phyloP scores from a whole-genome alignment of 202 grass and related monocot species.

The Hordeum pubiflorum region DNA sequence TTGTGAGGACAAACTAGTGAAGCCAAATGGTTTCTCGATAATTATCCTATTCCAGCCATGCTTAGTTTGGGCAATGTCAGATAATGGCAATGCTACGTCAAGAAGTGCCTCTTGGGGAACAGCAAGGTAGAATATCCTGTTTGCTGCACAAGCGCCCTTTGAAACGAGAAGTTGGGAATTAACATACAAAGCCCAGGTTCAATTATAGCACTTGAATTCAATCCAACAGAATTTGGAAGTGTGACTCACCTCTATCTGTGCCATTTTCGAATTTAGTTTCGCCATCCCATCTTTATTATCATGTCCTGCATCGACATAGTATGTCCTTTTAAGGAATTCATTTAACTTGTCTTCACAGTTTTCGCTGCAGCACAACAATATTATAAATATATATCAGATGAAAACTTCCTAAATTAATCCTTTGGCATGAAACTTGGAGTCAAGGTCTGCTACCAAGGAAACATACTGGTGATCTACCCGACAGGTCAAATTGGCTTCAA shows the following conservation, averaged over 20 bases:
- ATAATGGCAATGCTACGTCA: conserved; percentile 73
- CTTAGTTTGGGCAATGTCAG: conserved; percentile 55
- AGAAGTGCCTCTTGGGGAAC: conserved; percentile 88
- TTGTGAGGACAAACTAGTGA: conserved; percentile 63
- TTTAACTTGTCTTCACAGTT: conserved; percentile 79
- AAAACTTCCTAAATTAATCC: neutral
- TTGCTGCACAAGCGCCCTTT: conserved; percentile 54
- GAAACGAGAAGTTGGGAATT: conserved; percentile 16
- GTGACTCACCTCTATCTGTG: conserved; percentile 50
- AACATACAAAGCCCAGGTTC: neutral
- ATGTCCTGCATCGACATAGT: conserved; percentile 75
- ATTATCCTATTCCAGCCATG: conserved; percentile 94
- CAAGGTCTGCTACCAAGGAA: conserved; percentile 26
- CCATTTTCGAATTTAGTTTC: conserved; percentile 64
- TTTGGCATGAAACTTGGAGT: neutral
- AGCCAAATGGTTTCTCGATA: conserved; percentile 96
- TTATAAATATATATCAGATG: neutral
- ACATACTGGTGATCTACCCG: conserved; percentile 90
- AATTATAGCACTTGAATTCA: neutral
- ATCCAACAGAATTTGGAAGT: neutral
- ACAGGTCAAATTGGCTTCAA: conserved; percentile 85
- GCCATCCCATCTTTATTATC: conserved; percentile 77
- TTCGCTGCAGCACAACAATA: conserved; percentile 50
- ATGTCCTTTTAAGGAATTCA: conserved; percentile 78
- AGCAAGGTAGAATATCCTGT: conserved; percentile 95